Evolutionary conservation across 805 yeast genomes (phyloP), one percentile per base, ranked within the genome.

Genomic region (Candida ponderosae): DNA sequence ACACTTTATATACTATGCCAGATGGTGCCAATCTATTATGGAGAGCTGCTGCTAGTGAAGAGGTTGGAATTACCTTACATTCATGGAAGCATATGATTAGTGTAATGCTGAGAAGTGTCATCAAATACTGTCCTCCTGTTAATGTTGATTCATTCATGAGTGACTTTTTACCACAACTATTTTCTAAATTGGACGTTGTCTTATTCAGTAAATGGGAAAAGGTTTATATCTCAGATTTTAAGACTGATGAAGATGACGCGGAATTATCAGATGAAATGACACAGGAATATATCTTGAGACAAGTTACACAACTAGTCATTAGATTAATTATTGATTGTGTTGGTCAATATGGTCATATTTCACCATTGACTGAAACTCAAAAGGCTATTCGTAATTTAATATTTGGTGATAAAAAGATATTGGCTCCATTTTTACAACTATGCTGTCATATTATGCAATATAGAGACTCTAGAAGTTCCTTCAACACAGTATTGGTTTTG

Each of bases 61-160:
- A 60, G 18, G 89, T 88, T 5, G 98, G 98, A 15, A 81, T 93
- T 16, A 86, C 97, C 0, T 68, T 87, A 31, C 97, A 93, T 60
- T 85, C 95, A 19, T 93, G 98, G 98, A 82, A 95, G 45, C 98
- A 94, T 55, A 84, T 93, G 80, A 79, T 90, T 32, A 89, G 90
- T 46, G 73, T 90, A 32, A 93, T 93, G 39, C 71, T 93, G 37
- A 72, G 97, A 47, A 84, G 86, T 39, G 81, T 88, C 8, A 76
- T 93, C 32, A 82, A 86, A 50, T 84, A 86, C 55, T 93, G 98
- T 59, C 98, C 98, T 2, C 67, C 72, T 1, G 72, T 70, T 31
- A 74, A 68, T 51, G 76, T 84, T 31, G 74, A 72, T 30, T 62
- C 71, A 3, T 93, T 90, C 51, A 75, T 89, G 82, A 57, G 72